Conservation (phyloP, 257 asterid genomes). For the Scutellaria barbata region DNA sequence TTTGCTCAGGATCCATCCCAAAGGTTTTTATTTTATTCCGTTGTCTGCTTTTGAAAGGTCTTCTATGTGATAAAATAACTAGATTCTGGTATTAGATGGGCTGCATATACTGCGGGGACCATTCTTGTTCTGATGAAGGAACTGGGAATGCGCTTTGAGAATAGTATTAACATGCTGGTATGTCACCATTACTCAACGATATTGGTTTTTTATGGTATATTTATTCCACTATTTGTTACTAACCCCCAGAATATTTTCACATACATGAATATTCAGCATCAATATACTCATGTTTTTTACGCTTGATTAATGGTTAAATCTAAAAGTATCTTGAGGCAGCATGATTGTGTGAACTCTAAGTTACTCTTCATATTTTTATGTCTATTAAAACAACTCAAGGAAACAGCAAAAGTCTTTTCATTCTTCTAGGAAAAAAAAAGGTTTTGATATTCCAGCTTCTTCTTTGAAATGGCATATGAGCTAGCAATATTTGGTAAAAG, state of each 20-base stretch:
- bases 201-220: background rate
- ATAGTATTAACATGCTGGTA: constrained; percentile 90
- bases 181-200: constrained; percentile 15
- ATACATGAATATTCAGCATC: no score
- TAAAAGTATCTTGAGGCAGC: no score
- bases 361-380: background rate
- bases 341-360: no score
- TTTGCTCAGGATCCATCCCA: constrained; percentile 95
- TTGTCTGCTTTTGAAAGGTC: constrained; percentile 18
- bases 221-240: no score
- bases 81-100: constrained; percentile 71
- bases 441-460: background rate
- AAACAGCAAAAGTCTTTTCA: background rate
- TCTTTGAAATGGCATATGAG: background rate
- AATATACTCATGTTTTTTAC: no score
- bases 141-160: constrained; percentile 71
- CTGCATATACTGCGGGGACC: constrained; percentile 99
- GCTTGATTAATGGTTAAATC: no score
- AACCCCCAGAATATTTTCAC: no score
- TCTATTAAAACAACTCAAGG: background rate
- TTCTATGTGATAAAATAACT: constrained; percentile 39
- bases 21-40: constrained; percentile 51
- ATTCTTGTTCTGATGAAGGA: constrained; percentile 96
- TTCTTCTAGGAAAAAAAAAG: background rate
- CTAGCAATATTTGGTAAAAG: background rate